phyloP scores from a whole-genome alignment of 2,329 filamentous ascomycete species.

The Arthrocladium fulminans region DNA sequence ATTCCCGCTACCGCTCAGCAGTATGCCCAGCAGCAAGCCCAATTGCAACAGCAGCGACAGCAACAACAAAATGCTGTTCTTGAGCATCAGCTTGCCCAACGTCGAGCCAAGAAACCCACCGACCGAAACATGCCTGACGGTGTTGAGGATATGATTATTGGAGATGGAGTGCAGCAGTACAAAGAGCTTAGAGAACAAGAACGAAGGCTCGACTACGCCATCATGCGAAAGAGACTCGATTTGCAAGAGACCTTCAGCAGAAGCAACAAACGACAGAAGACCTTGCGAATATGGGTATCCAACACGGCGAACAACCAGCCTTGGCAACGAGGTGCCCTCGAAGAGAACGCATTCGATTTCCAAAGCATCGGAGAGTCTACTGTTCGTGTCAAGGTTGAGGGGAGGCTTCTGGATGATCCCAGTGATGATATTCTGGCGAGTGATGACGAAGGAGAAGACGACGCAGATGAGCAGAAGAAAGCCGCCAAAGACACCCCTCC shows the following conservation, averaged over 20 bases:
- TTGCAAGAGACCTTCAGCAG: slow-evolving; percentile 72
- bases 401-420: slow-evolving; percentile 65
- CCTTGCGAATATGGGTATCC: slow-evolving; percentile 84
- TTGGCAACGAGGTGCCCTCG: slow-evolving; percentile 68
- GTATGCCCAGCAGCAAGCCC: slow-evolving; percentile 18
- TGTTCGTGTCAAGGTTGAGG: slow-evolving; percentile 88
- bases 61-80: slow-evolving; percentile 21
- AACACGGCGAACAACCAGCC: slow-evolving; percentile 92
- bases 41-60: slow-evolving; percentile 19
- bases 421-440: slow-evolving; percentile 46
- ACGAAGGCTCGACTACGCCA: slow-evolving; percentile 78
- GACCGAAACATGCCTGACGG: slow-evolving; percentile 92
- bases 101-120: slow-evolving; percentile 79
- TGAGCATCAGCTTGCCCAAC: slow-evolving; percentile 47
- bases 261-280: slow-evolving; percentile 69
- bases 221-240: slow-evolving; percentile 89
- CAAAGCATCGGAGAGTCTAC: slow-evolving; percentile 66
- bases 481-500: slow-evolving; percentile 38
- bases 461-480: slow-evolving; percentile 44
- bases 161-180: slow-evolving; percentile 74
- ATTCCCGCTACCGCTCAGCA: slow-evolving; percentile 14
- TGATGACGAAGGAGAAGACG: slow-evolving; percentile 38
- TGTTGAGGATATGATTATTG: slow-evolving; percentile 71
- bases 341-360: slow-evolving; percentile 73
- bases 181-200: slow-evolving; percentile 77